These are phyloP conservation scores for Suillus occidentalis DNA, from an alignment of 768 basidiomycete species.

Conservation along the genomic window DNA sequence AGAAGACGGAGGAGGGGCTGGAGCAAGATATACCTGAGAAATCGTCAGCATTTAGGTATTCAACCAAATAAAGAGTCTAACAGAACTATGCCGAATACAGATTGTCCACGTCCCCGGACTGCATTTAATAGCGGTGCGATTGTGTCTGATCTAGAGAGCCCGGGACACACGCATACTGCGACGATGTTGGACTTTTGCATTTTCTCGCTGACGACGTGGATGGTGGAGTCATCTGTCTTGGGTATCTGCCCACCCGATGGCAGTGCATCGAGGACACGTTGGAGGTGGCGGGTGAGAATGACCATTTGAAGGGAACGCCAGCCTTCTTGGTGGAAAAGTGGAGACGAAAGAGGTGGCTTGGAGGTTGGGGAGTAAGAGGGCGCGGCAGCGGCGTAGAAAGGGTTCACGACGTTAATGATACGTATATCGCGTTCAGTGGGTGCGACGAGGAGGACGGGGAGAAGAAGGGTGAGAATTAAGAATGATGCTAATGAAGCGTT, in stretches of 20 bases:
- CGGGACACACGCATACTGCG: constrained; percentile 71
- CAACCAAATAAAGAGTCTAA: constrained; percentile 31
- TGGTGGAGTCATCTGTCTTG: constrained; percentile 30
- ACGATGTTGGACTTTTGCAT: constrained; percentile 72
- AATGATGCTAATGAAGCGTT: constrained; percentile 67
- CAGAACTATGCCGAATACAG: constrained; percentile 48
- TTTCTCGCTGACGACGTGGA: constrained; percentile 41
- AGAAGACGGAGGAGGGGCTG: constrained; percentile 68
- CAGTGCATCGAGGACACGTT: constrained; percentile 81
- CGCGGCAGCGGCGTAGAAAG: constrained; percentile 83
- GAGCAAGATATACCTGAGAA: constrained; percentile 58
- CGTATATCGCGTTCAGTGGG: constrained; percentile 90
- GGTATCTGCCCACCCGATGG: constrained; percentile 60
- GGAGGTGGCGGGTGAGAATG: constrained; percentile 75
- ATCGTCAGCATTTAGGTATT: constrained; percentile 10
- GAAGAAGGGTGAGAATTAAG: constrained; percentile 72
- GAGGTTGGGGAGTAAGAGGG: constrained; percentile 38
- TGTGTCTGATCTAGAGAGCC: constrained; percentile 71
- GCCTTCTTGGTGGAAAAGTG: constrained; percentile 59
- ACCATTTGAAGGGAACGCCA: constrained; percentile 60
- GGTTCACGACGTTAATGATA: constrained; percentile 84
- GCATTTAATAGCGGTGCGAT: constrained; percentile 45
- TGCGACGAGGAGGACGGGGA: constrained; percentile 78
- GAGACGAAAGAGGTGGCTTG: constrained; percentile 25
- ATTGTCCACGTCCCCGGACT: constrained; percentile 31